Base-by-base conservation (phyloP, 305 asterid species). In the Fraxinus latifolia region DNA sequence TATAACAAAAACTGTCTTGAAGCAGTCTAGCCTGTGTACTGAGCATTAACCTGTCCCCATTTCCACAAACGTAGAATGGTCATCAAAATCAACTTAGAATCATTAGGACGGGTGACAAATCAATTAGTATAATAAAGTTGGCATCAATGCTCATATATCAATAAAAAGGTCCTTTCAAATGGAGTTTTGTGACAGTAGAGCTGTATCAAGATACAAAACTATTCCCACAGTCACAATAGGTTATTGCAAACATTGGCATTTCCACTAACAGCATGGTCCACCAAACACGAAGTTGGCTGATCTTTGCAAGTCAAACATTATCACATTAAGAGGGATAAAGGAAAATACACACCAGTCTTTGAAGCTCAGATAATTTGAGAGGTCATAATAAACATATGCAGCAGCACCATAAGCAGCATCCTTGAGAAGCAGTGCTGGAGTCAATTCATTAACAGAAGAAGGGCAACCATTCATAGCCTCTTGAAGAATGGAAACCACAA, bases 401-500 rank as follows among this genome's bases (percentile, higher is more conserved):
- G 98, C 98, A 81, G 98, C 98, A 84, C 95, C 93, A 88, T 96
- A 96, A 79, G 98, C 97, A 87, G 97, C 98, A 60, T 96, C 99
- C 90, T 96, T 96, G 79, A 94, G 94, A 86, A 96, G 98, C 87
- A 94, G 84, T 29, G 90, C 93, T 17, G 97, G 90, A 80, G 94
- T 91, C 70, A 96, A 91, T 83, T 96, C 99, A 87, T 82, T 85
- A 77, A 90, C 91, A 79, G 97, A 91, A 85, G 93, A 85, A 88
- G 98, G 98, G 78, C 97, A 94, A 29, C 89, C 92, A 87, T 76
- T 87, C 98, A 96, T 96, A 80, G 99, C 97, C 89, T 96, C 99
- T 84, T 94, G 97, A 86, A 96, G 97, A 86, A 94, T 96, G 76
- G 99, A 92, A 86, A 96, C 97, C 79, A 96, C 97, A 82, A 94